Evolutionary conservation across 2,329 filamentous ascomycete genomes (phyloP).

Genomic region (Alternaria gansuensis): DNA sequence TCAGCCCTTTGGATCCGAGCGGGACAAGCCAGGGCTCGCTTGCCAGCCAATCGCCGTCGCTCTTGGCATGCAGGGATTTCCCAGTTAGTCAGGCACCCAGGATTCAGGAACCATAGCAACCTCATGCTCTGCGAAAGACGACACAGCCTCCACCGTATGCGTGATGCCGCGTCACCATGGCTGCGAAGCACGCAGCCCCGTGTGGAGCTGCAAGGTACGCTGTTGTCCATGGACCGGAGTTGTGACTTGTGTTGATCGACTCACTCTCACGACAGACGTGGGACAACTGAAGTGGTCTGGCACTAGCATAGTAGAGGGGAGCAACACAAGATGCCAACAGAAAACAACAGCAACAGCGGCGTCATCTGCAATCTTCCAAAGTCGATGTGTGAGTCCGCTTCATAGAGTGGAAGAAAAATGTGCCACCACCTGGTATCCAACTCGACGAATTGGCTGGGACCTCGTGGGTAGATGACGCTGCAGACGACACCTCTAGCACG

Average conservation of each 20-base stretch:
- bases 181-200: neutral
- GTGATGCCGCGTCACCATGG: conserved; percentile 2
- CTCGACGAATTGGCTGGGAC: neutral
- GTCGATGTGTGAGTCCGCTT: neutral
- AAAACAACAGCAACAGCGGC: neutral
- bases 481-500: conserved; percentile 1
- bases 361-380: neutral
- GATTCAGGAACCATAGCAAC: conserved; percentile 14
- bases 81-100: conserved; percentile 15
- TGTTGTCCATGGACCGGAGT: conserved; percentile 5
- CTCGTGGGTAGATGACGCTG: neutral
- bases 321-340: neutral
- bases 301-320: neutral
- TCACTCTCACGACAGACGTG: neutral
- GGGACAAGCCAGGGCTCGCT: neutral
- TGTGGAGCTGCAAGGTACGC: neutral
- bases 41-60: conserved; percentile 9
- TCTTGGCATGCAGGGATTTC: conserved; percentile 19
- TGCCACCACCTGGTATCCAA: neutral
- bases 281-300: neutral
- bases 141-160: conserved; percentile 9
- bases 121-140: neutral
- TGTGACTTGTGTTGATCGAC: neutral
- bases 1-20: conserved; percentile 2
- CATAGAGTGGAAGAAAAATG: neutral